These are phyloP conservation scores for Monosporascus sp. DNA, from an alignment of 2,329 filamentous ascomycete genomes.

Conservation along the genomic window DNA sequence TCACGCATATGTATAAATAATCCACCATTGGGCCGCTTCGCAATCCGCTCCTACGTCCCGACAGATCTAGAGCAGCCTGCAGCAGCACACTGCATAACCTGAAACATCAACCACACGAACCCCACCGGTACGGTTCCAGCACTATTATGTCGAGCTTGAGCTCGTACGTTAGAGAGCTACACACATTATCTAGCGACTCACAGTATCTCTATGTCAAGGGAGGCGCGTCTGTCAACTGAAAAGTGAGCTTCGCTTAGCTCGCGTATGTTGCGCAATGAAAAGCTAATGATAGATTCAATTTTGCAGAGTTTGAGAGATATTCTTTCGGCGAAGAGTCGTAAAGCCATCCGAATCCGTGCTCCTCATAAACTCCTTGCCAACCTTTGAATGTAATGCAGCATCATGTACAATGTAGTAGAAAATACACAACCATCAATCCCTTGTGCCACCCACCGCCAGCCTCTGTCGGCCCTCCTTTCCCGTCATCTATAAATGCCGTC, in stretches of 20 bases:
- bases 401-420: background rate
- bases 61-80: background rate
- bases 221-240: too few relatives aligned
- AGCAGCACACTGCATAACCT: constrained; percentile 14
- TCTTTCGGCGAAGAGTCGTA: background rate
- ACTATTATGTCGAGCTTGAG: too few relatives aligned
- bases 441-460: background rate
- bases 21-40: background rate
- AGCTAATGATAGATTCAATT: background rate
- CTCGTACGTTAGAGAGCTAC: background rate
- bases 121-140: background rate
- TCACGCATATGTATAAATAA: background rate
- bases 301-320: background rate
- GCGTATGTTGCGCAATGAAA: background rate
- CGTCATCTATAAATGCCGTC: background rate
- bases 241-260: too few relatives aligned
- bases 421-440: background rate
- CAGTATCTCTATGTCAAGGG: too few relatives aligned
- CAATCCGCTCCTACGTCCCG: background rate
- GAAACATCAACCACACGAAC: constrained; percentile 8
- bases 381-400: background rate
- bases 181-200: too few relatives aligned
- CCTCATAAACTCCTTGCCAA: background rate
- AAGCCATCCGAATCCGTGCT: background rate
- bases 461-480: background rate